Evolutionary conservation across 495 filamentous ascomycete genomes (phyloP).

Genomic region (Astrothelium macrocarpum): DNA sequence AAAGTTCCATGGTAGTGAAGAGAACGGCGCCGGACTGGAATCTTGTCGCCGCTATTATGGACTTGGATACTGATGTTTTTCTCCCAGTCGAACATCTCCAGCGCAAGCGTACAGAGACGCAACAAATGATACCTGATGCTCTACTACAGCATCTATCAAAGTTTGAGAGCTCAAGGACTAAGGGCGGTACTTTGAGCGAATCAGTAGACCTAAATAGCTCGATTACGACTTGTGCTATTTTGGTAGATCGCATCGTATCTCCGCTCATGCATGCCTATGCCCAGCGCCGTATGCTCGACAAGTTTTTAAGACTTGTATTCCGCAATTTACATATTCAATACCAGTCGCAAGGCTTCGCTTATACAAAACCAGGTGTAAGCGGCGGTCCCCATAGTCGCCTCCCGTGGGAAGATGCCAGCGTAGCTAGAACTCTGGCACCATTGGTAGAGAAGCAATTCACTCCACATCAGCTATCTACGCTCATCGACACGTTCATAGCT

Average conservation of each 20-base stretch:
- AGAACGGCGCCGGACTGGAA: conserved; percentile 42
- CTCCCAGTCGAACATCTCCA: conserved; percentile 38
- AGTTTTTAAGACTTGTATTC: not conserved
- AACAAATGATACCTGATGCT: conserved; percentile 11
- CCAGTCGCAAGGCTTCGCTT: not conserved
- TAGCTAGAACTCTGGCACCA: not conserved
- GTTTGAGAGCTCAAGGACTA: not conserved
- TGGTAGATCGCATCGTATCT: not conserved
- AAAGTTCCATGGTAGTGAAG: conserved; percentile 28
- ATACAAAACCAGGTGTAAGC: not conserved
- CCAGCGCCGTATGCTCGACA: not conserved
- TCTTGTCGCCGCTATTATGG: conserved; percentile 49
- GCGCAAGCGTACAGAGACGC: conserved; percentile 6
- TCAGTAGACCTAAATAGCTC: not conserved
- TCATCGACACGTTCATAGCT: not conserved
- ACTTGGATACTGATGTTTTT: conserved; percentile 62
- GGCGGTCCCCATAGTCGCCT: not conserved
- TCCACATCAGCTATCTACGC: not conserved
- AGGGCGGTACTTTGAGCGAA: not conserved
- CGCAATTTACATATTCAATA: not conserved
- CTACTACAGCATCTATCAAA: conserved; percentile 52
- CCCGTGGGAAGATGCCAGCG: not conserved
- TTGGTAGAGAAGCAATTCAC: not conserved
- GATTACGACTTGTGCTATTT: not conserved
- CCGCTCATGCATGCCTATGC: not conserved